These are phyloP conservation scores for Caloboletus firmus DNA, from an alignment of 1,284 basidiomycete species.

Conservation along the genomic window DNA sequence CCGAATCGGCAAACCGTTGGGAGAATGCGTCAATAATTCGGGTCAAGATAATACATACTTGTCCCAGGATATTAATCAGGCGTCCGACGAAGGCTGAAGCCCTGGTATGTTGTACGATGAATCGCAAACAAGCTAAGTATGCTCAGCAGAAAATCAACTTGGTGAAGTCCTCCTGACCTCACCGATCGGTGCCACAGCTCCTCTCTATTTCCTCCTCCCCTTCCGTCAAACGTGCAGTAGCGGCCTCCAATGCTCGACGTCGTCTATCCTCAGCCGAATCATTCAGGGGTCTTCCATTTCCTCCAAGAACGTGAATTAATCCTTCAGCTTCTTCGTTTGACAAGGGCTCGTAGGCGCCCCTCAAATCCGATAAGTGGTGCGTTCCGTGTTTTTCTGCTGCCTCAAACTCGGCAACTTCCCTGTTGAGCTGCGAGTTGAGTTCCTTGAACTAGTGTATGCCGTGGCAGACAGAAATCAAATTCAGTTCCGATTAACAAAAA, in stretches of 20 bases:
- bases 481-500: neutral
- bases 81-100: no score
- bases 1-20: no score
- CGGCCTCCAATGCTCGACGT: constrained; percentile 54
- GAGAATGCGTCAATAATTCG: no score
- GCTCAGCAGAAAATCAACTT: neutral
- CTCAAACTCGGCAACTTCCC: constrained; percentile 70
- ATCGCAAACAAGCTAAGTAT: no score
- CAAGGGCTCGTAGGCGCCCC: constrained; percentile 50
- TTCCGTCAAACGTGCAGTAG: constrained; percentile 54
- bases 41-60: no score
- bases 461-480: neutral
- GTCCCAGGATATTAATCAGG: no score
- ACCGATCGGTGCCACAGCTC: constrained; percentile 61
- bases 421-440: constrained; percentile 72
- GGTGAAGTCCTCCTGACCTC: neutral
- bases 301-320: constrained; percentile 48
- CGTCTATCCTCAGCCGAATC: constrained; percentile 62
- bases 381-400: constrained; percentile 50
- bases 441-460: constrained; percentile 58
- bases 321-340: constrained; percentile 58
- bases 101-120: no score
- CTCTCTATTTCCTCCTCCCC: constrained; percentile 73
- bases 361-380: constrained; percentile 46
- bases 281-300: constrained; percentile 25